Evolutionary conservation across 78 protist species (phyloP).

Genomic region (Tieghemostelium lacteum): DNA sequence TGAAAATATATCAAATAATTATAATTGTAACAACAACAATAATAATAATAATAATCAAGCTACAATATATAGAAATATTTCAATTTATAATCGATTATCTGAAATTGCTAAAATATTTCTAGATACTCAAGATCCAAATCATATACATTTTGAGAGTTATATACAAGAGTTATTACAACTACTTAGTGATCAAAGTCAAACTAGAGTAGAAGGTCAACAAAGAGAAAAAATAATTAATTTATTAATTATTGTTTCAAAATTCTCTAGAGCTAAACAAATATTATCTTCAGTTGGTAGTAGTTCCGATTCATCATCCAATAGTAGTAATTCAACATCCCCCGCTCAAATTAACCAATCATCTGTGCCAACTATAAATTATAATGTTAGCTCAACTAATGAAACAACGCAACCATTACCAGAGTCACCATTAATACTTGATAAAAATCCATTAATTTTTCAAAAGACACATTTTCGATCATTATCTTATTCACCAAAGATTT

Average conservation of each 20-base stretch:
- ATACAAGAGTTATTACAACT: constrained; percentile 7
- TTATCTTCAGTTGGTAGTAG: neutral
- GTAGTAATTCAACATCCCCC: neutral
- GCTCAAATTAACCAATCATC: neutral
- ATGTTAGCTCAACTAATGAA: no score
- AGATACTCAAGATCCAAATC: neutral
- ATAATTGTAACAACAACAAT: no score
- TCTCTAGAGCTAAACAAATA: constrained; percentile 34
- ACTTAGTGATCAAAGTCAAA: neutral
- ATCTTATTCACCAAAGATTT: constrained; percentile 42
- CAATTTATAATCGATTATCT: no score
- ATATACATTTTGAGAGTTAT: constrained; percentile 22
- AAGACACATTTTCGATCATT: constrained; percentile 50
- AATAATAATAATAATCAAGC: neutral
- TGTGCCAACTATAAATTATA: neutral
- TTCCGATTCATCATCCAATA: neutral
- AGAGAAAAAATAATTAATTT: constrained; percentile 37
- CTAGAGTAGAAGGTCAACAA: constrained; percentile 4
- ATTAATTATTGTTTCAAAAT: constrained; percentile 46
- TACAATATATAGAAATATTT: neutral
- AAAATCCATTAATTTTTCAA: constrained; percentile 16
- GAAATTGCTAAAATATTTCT: constrained; percentile 37
- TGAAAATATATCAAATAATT: neutral
- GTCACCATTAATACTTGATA: neutral
- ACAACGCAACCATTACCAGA: neutral